Base-by-base conservation (phyloP, 495 filamentous ascomycete species). In the Penicillium crystallinum region DNA sequence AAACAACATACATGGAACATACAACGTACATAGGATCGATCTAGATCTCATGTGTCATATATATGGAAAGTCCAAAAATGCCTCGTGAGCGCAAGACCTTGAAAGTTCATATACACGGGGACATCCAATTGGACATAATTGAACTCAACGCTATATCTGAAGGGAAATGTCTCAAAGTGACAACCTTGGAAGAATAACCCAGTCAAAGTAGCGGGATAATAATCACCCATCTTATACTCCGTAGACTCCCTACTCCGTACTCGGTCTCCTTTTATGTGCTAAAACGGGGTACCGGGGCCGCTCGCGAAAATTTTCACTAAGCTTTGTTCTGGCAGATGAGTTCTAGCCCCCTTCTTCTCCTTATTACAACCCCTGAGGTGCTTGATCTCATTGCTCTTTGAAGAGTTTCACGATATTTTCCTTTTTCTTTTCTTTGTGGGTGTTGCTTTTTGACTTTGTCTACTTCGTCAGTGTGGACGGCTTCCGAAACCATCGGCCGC, bases 281-380 rank as follows among this genome's bases (percentile, higher is more conserved):
- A 25, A 46, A 21, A 35, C 30, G 34, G 27, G 31, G 46, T 45
- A 48, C 56, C n/a, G n/a, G n/a, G n/a, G n/a, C n/a, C 56, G 56
- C 56, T 38, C 34, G 49, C 48, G 49, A 63, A 69, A 68, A 65
- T 61, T 61, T 63, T 60, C 62, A 58, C 50, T 37, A 17, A 35
- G 48, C 39, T 44, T 23, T 27, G 23, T 31, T 9, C 6, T 4
- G 6, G 29, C 23, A 25, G 25, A 41, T 41, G 15, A 42, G 23
- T 42, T 42, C 40, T 27, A 27, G 23, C 31, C 30, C 40, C 54
- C 12, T 55, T 33, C 22, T 34, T 30, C 19, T 29, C 29, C 17
- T 34, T 33, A n/a, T 15, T 33, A 7, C 39, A 39, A 29, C 27
- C 48, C 48, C 38, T 42, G 4, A 30, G 46, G 46, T 49, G 48